Base-by-base conservation (phyloP, 176 grass and related monocot genomes). In the Microstegium vimineum region DNA sequence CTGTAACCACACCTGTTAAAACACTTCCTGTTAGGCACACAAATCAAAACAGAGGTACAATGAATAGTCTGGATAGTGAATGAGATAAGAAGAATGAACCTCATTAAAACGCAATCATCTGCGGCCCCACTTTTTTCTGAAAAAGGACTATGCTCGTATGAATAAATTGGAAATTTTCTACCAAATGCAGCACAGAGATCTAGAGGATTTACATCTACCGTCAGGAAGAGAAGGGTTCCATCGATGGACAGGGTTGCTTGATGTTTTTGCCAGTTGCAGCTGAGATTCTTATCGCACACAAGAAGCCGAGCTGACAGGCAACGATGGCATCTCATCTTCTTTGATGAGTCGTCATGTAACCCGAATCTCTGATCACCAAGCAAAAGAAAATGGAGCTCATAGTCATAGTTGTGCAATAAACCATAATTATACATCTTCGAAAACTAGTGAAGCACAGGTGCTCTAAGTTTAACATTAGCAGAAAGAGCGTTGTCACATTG, bases 221-320 rank as follows among this genome's bases (percentile, higher is more conserved):
- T 94, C 93, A 33, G 85, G 75, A 74, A 60, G 59, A 66, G 96
- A 83, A 61, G 89, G 33, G 68, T 86, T 92, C 92, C 89, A 99
- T 41, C 89, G 89, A 30, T 78, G 89, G 74, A 82, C 64, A 74
- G 81, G 33, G 63, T 90, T 90, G 80, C 36, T 84, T 60, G 93
- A 42, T 76, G 79, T 36, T 83, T 83, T 99, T 78, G 89, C 41
- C 80, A 92, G 76, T 75, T 95, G 97, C 80, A 96, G 70, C 71
- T 98, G 95, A 78, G 93, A 94, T 84, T 99, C 93, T 32, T 94
- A 93, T 73, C 71, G 78, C 57, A 65, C 65, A 66, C 61, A 88
- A 67, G 83, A 87, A 47, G 59, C 18, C 25, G 78, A 78, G 66
- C 23, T 85, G 52, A 74, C 64, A 62, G 89, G 81, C 43, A 92